Conservation (phyloP, 2,329 filamentous ascomycete genomes). For the Xylaria sp. region DNA sequence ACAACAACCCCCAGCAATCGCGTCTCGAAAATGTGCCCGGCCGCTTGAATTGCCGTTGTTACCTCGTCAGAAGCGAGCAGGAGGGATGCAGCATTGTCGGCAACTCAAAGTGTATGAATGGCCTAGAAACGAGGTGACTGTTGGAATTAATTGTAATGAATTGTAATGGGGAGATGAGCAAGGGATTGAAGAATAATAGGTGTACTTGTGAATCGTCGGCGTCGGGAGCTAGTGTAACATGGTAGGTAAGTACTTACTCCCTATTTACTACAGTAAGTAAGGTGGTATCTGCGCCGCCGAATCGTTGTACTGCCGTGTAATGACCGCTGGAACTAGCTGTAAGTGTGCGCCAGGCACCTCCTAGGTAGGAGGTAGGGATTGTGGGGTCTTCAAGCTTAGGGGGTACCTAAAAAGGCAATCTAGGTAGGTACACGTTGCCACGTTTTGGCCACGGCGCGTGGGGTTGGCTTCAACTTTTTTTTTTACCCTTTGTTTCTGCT, state of each 20-base stretch:
- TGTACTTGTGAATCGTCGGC: background rate
- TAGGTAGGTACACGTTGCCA: slow-evolving; percentile 27
- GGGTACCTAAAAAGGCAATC: slow-evolving; percentile 1
- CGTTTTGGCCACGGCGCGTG: slow-evolving; percentile 18
- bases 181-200: background rate
- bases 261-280: slow-evolving; percentile 1
- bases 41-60: slow-evolving; percentile 19
- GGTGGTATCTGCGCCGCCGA: background rate
- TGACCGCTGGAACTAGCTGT: too few relatives aligned
- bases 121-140: background rate
- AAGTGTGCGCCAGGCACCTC: too few relatives aligned
- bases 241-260: slow-evolving; percentile 1
- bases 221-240: background rate
- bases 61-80: slow-evolving; percentile 27
- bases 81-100: slow-evolving; percentile 33
- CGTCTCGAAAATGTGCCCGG: slow-evolving; percentile 26
- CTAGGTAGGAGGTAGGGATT: background rate
- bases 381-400: slow-evolving; percentile 8
- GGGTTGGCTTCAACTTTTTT: slow-evolving; percentile 8
- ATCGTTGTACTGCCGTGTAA: background rate
- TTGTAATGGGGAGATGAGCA: background rate
- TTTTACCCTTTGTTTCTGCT: background rate
- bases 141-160: too few relatives aligned
- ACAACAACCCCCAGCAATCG: slow-evolving; percentile 24
- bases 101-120: background rate